These are phyloP conservation scores for Mycena vitilis DNA, from an alignment of 768 basidiomycete genomes.

Conservation along the genomic window DNA sequence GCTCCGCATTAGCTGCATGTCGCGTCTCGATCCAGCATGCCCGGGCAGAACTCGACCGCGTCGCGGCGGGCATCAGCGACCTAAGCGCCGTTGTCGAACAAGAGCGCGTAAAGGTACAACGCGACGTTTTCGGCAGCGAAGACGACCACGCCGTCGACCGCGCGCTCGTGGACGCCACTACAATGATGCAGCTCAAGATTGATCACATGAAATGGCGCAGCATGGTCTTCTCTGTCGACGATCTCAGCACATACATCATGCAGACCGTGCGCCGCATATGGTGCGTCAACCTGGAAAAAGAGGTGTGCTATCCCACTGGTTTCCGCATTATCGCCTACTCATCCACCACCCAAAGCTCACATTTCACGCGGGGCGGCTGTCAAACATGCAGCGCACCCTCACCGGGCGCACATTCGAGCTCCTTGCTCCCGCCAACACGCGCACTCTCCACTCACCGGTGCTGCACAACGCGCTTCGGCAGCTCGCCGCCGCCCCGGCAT, in stretches of 20 bases:
- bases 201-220: conserved; percentile 60
- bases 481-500: conserved; percentile 57
- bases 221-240: conserved; percentile 58
- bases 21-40: conserved; percentile 44
- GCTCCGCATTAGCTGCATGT: conserved; percentile 54
- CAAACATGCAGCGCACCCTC: conserved; percentile 57
- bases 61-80: conserved; percentile 48
- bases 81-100: conserved; percentile 55
- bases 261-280: conserved; percentile 53
- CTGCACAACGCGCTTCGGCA: conserved; percentile 71
- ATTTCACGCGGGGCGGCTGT: conserved; percentile 71
- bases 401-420: conserved; percentile 55
- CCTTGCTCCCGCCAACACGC: conserved; percentile 50
- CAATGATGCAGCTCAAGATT: conserved; percentile 53
- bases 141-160: conserved; percentile 45
- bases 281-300: conserved; percentile 62
- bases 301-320: conserved; percentile 48
- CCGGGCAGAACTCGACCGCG: conserved; percentile 48
- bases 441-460: conserved; percentile 62
- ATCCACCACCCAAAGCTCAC: conserved; percentile 59
- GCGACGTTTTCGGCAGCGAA: conserved; percentile 50
- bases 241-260: conserved; percentile 53
- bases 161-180: conserved; percentile 52
- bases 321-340: conserved; percentile 1
- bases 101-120: conserved; percentile 47